These are phyloP conservation scores for Mortierella polycephala DNA, from an alignment of 371 early-diverging fungal genomes.

Conservation along the genomic window DNA sequence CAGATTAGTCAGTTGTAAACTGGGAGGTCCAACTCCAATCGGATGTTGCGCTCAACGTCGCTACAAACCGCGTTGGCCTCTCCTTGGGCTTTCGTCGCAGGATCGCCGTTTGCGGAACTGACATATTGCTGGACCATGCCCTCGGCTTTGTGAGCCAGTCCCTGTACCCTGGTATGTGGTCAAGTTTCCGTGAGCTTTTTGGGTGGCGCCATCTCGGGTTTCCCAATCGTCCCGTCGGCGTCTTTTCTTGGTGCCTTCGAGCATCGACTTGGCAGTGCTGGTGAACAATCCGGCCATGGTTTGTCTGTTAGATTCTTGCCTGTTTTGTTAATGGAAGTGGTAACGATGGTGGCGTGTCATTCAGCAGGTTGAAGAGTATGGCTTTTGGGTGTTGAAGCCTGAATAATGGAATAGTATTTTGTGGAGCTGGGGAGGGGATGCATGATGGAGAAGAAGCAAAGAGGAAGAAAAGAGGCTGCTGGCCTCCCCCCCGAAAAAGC, in stretches of 20 bases:
- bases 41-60: constrained; percentile 32
- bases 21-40: not conserved
- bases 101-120: constrained; percentile 55
- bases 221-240: constrained; percentile 37
- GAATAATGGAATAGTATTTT: not conserved
- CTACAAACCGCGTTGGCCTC: constrained; percentile 55
- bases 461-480: no score
- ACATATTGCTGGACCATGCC: constrained; percentile 59
- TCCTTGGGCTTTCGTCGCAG: constrained; percentile 56
- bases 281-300: no score
- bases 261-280: no score
- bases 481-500: no score
- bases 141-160: constrained; percentile 41
- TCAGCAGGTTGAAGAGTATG: constrained; percentile 13
- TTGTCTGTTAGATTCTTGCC: no score
- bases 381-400: not conserved
- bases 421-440: not conserved
- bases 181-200: constrained; percentile 42
- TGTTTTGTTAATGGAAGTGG: constrained; percentile 14
- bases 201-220: constrained; percentile 33
- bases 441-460: no score
- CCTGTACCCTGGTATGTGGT: constrained; percentile 37
- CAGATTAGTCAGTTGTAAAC: not conserved
- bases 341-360: constrained; percentile 37
- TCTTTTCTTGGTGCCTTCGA: constrained; percentile 48